Evolutionary conservation across 1,139 yeast species (phyloP).

Genomic region (Candida neerlandica): DNA sequence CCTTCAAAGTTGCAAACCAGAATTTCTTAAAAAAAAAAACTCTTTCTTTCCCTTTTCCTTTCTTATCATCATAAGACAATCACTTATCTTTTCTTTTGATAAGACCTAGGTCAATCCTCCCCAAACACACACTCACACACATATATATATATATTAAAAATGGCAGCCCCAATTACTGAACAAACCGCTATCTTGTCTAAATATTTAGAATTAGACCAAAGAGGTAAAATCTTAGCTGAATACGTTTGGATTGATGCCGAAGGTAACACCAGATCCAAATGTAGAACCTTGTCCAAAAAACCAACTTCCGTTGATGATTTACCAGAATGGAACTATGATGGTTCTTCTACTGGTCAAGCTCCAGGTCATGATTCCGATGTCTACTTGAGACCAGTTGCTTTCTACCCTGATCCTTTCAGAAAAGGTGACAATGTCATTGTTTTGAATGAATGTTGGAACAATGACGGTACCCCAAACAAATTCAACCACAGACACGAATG

Average conservation of each 20-base stretch:
- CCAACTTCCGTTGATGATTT: conserved; percentile 79
- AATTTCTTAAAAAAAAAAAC: too few relatives aligned
- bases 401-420: conserved; percentile 96
- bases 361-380: conserved; percentile 98
- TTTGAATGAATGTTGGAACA: conserved; percentile 95
- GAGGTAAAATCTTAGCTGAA: conserved; percentile 88
- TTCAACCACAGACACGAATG: conserved; percentile 98
- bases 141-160: conserved; percentile 10
- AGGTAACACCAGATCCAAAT: conserved; percentile 91
- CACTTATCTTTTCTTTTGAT: conserved; percentile 1
- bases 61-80: conserved; percentile 3
- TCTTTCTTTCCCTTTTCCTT: conserved; percentile 1
- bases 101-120: conserved; percentile 4
- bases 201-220: conserved; percentile 82
- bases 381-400: conserved; percentile 90
- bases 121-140: not conserved
- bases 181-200: conserved; percentile 78
- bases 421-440: conserved; percentile 96
- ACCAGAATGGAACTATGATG: conserved; percentile 99
- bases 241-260: conserved; percentile 97
- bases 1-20: not conserved
- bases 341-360: conserved; percentile 98
- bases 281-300: conserved; percentile 75
- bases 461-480: conserved; percentile 98
- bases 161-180: conserved; percentile 56